Evolutionary conservation across 768 basidiomycete species (phyloP), one percentile per base, ranked within the genome.

Genomic region (Tylopilus intermedius): DNA sequence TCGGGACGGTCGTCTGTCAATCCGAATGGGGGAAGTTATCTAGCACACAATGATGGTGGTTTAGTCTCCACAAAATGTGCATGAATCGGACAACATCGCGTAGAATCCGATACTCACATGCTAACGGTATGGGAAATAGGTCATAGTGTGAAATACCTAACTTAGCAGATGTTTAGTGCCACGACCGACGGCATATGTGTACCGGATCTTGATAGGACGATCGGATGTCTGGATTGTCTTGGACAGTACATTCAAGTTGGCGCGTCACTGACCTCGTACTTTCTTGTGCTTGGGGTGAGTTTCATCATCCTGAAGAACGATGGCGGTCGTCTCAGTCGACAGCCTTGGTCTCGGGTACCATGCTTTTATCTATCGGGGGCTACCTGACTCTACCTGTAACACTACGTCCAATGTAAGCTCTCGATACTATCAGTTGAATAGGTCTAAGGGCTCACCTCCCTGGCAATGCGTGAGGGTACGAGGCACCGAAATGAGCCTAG

Each of bases 1-100:
- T 76, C 65, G 0, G 69, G 53, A 1, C 78, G 72, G 4, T 37
- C 32, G 38, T 51, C 38, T 26, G 46, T 40, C 32, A 54, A 15
- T 35, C 53, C 53, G 21, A 54, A 51, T 9, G 44, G 44, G n/a
- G 53, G 39, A 4, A 24, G 53, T n/a, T 40, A 46, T 54, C 53
- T 54, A 35, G 14, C 18, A 43, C 14, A 13, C n/a, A n/a, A 21
- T 26, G n/a, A 32, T 30, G 30, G 2, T 14, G 4, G 26, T 27
- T 43, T 11, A 26, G 42, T 27, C 15, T 27, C 26, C 10, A 7
- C 11, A 5, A 27, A 44, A 18, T 15, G 7, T 15, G 27, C 4
- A 29, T 29, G 43, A 44, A 15, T 13, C 11, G 13, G 22, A 5
- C 24, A 24, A 24, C 24, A 24, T 5, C 10, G 11, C 42, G 8